Conservation (phyloP, 495 filamentous ascomycete species). For the Lasiosphaeria ovina region DNA sequence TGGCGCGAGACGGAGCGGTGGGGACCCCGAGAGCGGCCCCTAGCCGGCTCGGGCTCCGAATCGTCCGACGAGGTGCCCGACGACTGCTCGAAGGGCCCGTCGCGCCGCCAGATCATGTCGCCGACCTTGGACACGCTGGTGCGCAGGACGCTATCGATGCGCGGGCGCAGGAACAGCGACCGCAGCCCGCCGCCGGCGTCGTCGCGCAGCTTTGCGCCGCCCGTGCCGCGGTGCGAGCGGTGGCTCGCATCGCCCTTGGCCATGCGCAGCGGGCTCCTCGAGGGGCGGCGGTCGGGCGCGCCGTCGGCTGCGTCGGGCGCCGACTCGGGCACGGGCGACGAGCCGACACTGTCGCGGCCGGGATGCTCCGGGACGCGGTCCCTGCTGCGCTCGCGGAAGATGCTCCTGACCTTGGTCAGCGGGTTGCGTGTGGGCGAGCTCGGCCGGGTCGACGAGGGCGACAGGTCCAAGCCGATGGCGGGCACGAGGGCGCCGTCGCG, state of each 20-base stretch:
- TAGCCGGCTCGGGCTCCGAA: conserved; percentile 34
- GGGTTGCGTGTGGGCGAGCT: conserved; percentile 46
- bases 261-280: conserved; percentile 40
- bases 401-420: conserved; percentile 44
- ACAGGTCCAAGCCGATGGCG: conserved; percentile 44
- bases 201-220: conserved; percentile 38
- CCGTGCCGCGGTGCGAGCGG: conserved; percentile 39
- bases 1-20: conserved; percentile 19
- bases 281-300: conserved; percentile 31
- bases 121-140: conserved; percentile 49
- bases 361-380: conserved; percentile 31
- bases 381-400: conserved; percentile 48
- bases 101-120: conserved; percentile 48
- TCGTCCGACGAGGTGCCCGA: conserved; percentile 40
- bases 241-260: conserved; percentile 32
- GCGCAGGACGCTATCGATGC: conserved; percentile 48
- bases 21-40: conserved; percentile 29
- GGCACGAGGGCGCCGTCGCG: conserved; percentile 35
- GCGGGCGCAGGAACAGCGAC: conserved; percentile 44
- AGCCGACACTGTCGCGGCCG: conserved; percentile 17
- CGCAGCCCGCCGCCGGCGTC: conserved; percentile 40
- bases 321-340: conserved; percentile 19
- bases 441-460: conserved; percentile 40
- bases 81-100: conserved; percentile 27
- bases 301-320: no score